A percentile compares a stretch with the other conserved stretches of the same genome.
phyloP scores from a whole-genome alignment of 2,329 filamentous ascomycete species.

The Talaromyces atroroseus region DNA sequence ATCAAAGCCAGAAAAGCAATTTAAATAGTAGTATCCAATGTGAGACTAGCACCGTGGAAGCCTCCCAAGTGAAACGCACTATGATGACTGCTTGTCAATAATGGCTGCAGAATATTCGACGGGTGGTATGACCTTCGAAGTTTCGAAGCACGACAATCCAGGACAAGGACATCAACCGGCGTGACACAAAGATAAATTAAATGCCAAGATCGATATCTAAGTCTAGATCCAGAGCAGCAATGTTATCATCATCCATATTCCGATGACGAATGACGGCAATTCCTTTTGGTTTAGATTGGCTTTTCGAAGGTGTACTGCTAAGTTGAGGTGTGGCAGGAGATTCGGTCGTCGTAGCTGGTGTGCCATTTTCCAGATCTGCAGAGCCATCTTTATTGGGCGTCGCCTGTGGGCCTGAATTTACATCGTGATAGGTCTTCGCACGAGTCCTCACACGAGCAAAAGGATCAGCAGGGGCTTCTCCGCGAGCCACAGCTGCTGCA shows the following conservation, averaged over 20 bases:
- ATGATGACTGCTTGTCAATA: not conserved
- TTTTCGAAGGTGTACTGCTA: constrained; percentile 30
- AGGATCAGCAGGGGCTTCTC: constrained; percentile 52
- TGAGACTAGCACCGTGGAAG: not conserved
- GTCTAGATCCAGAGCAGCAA: constrained; percentile 80
- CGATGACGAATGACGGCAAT: constrained; percentile 67
- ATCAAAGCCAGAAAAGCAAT: not conserved
- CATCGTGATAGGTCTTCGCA: constrained; percentile 63
- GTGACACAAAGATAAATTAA: not conserved
- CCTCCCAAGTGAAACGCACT: not conserved
- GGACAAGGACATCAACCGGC: not conserved
- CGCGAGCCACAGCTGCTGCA: constrained; percentile 57
- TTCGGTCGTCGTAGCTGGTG: constrained; percentile 44
- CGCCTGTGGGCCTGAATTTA: constrained; percentile 43
- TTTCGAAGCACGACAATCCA: not conserved
- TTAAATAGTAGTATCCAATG: not conserved
- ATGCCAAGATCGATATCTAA: constrained; percentile 59
- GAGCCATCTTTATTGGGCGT: constrained; percentile 38
- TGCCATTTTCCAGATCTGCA: constrained; percentile 44
- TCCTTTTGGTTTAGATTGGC: constrained; percentile 35
- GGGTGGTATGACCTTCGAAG: not conserved
- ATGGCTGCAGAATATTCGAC: not conserved
- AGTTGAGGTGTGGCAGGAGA: constrained; percentile 45
- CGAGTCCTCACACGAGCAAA: constrained; percentile 60
- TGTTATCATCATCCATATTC: constrained; percentile 86